phyloP scores from a whole-genome alignment of 202 grass and related monocot species.

The Setaria viridis region DNA sequence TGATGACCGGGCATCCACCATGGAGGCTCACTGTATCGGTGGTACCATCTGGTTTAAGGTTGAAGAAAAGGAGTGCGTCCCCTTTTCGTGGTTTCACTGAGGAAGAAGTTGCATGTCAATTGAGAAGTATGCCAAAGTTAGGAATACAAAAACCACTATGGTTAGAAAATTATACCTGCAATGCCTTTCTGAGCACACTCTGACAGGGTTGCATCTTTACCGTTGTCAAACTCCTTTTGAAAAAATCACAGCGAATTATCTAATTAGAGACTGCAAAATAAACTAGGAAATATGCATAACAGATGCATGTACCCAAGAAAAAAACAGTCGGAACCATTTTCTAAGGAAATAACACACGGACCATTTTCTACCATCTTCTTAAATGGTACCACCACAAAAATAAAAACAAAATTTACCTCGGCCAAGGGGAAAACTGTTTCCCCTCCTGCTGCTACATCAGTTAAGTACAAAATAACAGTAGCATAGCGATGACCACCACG shows the following conservation, averaged over 20 bases:
- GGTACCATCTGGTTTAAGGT: slow-evolving; percentile 70
- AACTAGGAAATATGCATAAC: not conserved
- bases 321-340: slow-evolving; percentile 14
- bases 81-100: slow-evolving; percentile 90
- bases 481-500: slow-evolving; percentile 86
- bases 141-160: not conserved
- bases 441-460: slow-evolving; percentile 79
- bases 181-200: slow-evolving; percentile 81
- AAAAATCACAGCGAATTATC: slow-evolving; percentile 14
- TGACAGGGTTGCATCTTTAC: slow-evolving; percentile 70
- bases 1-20: slow-evolving; percentile 73
- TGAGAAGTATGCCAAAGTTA: slow-evolving; percentile 20
- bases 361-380: slow-evolving; percentile 35
- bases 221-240: slow-evolving; percentile 44
- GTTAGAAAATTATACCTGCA: slow-evolving; percentile 59
- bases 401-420: slow-evolving; percentile 55
- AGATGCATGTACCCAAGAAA: not conserved
- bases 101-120: slow-evolving; percentile 20
- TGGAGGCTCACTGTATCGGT: slow-evolving; percentile 77
- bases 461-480: slow-evolving; percentile 91
- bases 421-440: slow-evolving; percentile 94
- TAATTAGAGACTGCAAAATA: not conserved
- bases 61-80: slow-evolving; percentile 94
- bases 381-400: not conserved
- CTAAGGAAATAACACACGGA: not conserved